Percentiles rank a stretch among this genome's conserved stretches.
Evolutionary conservation across 2,329 filamentous ascomycete species (phyloP).

Genomic region (Xylaria sp.): DNA sequence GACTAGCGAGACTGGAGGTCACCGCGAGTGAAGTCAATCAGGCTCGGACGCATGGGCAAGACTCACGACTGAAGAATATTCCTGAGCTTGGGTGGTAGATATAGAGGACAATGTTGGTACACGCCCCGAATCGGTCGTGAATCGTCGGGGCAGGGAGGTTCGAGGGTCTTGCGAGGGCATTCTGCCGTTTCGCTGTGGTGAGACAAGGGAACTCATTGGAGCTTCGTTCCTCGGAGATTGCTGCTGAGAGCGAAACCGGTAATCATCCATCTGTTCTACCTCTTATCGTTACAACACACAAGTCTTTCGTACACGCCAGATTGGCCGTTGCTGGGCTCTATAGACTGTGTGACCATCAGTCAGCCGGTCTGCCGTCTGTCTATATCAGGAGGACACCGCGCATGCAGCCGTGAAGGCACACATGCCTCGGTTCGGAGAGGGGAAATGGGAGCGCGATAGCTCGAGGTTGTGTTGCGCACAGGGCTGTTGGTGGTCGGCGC

Average conservation of each 20-base stretch:
- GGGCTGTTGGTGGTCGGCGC: conserved; percentile 23
- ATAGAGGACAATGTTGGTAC: conserved; percentile 75
- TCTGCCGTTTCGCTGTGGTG: conserved; percentile 72
- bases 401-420: conserved; percentile 1
- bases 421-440: conserved; percentile 17
- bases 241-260: conserved; percentile 75
- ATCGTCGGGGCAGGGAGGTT: conserved; percentile 82
- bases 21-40: conserved; percentile 18
- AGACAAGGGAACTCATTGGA: conserved; percentile 75
- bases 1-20: conserved; percentile 29
- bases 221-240: conserved; percentile 77
- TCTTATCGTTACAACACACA: conserved; percentile 45
- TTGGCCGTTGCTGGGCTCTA: conserved; percentile 45
- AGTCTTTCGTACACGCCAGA: conserved; percentile 49
- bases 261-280: conserved; percentile 71
- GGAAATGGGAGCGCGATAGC: conserved; percentile 19
- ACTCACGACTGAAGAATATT: conserved; percentile 51
- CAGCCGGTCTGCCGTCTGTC: conserved; percentile 1
- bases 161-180: conserved; percentile 72
- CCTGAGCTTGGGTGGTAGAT: conserved; percentile 55
- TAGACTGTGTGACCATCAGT: conserved; percentile 41
- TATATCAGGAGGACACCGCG: not conserved
- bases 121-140: conserved; percentile 89
- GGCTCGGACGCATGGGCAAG: conserved; percentile 16
- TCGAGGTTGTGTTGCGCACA: conserved; percentile 26